Evolutionary conservation across 2,329 filamentous ascomycete species (phyloP), one percentile per base, ranked within the genome.

Genomic region (Chaetomium sp.): DNA sequence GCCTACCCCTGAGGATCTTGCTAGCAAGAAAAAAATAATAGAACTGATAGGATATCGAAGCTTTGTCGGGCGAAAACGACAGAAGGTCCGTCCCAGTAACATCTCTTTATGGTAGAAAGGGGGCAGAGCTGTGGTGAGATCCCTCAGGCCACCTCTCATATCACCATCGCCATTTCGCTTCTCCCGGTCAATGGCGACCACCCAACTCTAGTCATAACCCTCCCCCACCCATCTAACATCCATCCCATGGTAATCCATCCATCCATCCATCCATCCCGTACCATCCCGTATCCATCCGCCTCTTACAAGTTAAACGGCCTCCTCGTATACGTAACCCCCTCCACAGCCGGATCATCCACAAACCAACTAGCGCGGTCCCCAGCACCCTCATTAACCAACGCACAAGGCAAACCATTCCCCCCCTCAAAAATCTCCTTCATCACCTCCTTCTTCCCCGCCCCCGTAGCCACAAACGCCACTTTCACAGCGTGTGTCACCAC

Each of bases 341-440:
- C 87, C 10, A 95, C 85, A 47, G 94, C 92, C 4, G 88, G 78
- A 66, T 85, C 80, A 70, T 97, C 94, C 44, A 91, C 90, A 70
- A 99, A 97, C 94, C 94, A 99, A 74, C 85, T 94, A 67, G 91
- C 90, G 66, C 90, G 87, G 62, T 96, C 91, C 45, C 88, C 89
- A 3, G 83, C 87, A 43, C 82, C 84, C 65, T 88, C 82, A 70
- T 99, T 99, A 66, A 99, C 86, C 62, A 97, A 77, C 1, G 89
- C 84, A 69, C 91, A 96, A 1, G 94, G 94, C 57, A 97, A 76
- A 38, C 82, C 85, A 7, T 86, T 85, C 62, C 88, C 86, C 61
- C 89, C 84, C 70, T 94, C 89, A 68, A 99, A 95, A 64, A 97
- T 96, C 68, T 88, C 77, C 80, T 90, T 94, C 81, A 97, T 79